A percentile compares a stretch with the other conserved stretches of the same genome.
These are phyloP conservation scores for Lentinus polychrous DNA, from an alignment of 1,284 basidiomycete genomes.

Conservation along the genomic window DNA sequence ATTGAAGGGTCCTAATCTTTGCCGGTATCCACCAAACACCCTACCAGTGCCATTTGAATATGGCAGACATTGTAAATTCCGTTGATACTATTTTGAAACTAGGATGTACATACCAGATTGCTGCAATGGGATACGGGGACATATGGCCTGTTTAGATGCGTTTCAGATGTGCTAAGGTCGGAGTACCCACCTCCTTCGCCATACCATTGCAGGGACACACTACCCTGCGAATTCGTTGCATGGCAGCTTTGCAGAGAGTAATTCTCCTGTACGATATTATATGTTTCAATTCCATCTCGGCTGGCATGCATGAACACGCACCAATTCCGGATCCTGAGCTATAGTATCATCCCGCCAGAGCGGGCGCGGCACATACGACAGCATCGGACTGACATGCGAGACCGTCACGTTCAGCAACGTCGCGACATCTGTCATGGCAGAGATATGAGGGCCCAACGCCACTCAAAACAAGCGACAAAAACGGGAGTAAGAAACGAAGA, in stretches of 20 bases:
- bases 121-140: background rate
- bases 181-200: constrained; percentile 14
- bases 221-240: constrained; percentile 14
- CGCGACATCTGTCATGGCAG: too few species aligned
- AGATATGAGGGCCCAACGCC: background rate
- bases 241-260: constrained; percentile 15
- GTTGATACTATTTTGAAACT: background rate
- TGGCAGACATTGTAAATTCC: too few species aligned
- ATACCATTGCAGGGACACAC: constrained; percentile 18
- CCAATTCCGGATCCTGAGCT: constrained; percentile 11
- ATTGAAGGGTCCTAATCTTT: constrained; percentile 13
- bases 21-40: constrained; percentile 16
- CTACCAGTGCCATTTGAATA: constrained; percentile 8
- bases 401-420: constrained; percentile 19
- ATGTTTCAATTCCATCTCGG: background rate
- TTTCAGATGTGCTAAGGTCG: background rate
- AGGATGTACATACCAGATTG: constrained; percentile 11
- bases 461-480: background rate
- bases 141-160: background rate
- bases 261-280: background rate
- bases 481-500: background rate
- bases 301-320: constrained; percentile 8
- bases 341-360: constrained; percentile 14
- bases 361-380: constrained; percentile 17
- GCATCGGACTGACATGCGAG: constrained; percentile 19